Percentiles rank a stretch among this genome's conserved stretches.
Evolutionary conservation across 2,329 filamentous ascomycete genomes (phyloP).

Genomic region (Alternaria tenuissima): DNA sequence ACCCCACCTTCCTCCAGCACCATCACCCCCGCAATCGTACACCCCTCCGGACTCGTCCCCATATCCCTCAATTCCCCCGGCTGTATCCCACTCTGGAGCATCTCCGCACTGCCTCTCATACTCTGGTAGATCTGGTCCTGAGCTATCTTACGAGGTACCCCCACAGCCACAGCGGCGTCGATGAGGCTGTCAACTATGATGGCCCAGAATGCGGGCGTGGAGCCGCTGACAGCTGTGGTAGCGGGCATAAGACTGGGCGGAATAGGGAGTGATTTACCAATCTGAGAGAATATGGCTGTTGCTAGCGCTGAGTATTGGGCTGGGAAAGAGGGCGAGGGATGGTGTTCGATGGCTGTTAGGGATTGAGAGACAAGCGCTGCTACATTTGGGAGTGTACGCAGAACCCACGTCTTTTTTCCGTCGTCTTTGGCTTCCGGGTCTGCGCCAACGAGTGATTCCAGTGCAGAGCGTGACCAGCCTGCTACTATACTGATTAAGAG

Average conservation of each 20-base stretch:
- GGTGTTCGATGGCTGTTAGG: slow-evolving; percentile 46
- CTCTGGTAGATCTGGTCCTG: slow-evolving; percentile 44
- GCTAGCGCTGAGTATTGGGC: slow-evolving; percentile 23
- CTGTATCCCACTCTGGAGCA: slow-evolving; percentile 43
- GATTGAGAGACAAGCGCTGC: slow-evolving; percentile 56
- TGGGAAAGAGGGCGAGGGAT: slow-evolving; percentile 26
- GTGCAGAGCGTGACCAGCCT: not conserved
- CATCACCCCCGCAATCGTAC: slow-evolving; percentile 47
- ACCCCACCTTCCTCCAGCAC: slow-evolving; percentile 44
- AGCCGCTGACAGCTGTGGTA: slow-evolving; percentile 40
- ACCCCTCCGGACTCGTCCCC: slow-evolving; percentile 43
- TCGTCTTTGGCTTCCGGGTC: slow-evolving; percentile 1
- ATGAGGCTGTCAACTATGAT: slow-evolving; percentile 44
- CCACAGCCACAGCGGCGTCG: slow-evolving; percentile 42
- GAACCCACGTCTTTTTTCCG: slow-evolving; percentile 44
- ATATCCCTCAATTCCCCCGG: slow-evolving; percentile 39
- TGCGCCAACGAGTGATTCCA: not conserved
- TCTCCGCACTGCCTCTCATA: slow-evolving; percentile 41
- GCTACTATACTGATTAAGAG: slow-evolving; percentile 1
- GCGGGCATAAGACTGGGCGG: slow-evolving; percentile 37
- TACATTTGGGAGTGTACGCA: slow-evolving; percentile 58
- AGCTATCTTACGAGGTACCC: slow-evolving; percentile 34
- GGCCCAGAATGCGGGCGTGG: slow-evolving; percentile 45
- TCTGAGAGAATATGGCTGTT: slow-evolving; percentile 32
- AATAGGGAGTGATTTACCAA: slow-evolving; percentile 35